These are phyloP conservation scores for Talaromyces verruculosus DNA, from an alignment of 2,329 filamentous ascomycete species.

Conservation along the genomic window DNA sequence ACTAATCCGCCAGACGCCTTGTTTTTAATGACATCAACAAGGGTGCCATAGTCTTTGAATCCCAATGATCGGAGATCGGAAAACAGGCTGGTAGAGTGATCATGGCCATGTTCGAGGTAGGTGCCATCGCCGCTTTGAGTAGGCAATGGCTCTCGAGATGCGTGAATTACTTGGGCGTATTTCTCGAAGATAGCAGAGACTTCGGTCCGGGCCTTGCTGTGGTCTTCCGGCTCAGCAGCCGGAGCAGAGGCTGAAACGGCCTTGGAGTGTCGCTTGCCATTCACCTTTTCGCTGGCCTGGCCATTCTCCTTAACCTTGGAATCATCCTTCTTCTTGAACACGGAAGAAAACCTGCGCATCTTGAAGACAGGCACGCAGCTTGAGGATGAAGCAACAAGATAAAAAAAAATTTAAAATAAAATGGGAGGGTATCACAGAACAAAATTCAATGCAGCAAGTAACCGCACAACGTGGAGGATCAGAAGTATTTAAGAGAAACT, in stretches of 20 bases:
- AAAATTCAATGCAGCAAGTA: not conserved
- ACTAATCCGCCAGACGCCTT: constrained; percentile 64
- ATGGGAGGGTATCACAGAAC: constrained; percentile 15
- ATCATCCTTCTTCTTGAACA: constrained; percentile 42
- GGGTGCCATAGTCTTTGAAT: constrained; percentile 61
- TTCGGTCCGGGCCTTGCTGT: constrained; percentile 41
- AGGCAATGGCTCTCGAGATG: constrained; percentile 62
- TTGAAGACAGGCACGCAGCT: not conserved
- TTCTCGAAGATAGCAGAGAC: constrained; percentile 44
- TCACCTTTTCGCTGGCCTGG: constrained; percentile 16
- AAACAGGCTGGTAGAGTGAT: constrained; percentile 53
- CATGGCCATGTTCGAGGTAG: constrained; percentile 49
- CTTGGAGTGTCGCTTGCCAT: constrained; percentile 37
- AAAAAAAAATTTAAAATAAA: constrained; percentile 3
- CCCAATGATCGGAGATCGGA: constrained; percentile 60
- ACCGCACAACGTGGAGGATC: constrained; percentile 14
- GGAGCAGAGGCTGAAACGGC: constrained; percentile 28
- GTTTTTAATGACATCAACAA: constrained; percentile 60
- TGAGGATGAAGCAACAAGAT: not conserved
- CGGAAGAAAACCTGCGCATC: constrained; percentile 42
- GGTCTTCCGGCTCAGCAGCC: constrained; percentile 25
- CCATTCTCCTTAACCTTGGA: constrained; percentile 35
- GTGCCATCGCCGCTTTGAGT: constrained; percentile 64
- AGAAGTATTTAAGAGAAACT: constrained; percentile 25
- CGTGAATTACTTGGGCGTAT: constrained; percentile 51